phyloP scores from a whole-genome alignment of 2,329 filamentous ascomycete genomes.

The Thelonectria blattea region DNA sequence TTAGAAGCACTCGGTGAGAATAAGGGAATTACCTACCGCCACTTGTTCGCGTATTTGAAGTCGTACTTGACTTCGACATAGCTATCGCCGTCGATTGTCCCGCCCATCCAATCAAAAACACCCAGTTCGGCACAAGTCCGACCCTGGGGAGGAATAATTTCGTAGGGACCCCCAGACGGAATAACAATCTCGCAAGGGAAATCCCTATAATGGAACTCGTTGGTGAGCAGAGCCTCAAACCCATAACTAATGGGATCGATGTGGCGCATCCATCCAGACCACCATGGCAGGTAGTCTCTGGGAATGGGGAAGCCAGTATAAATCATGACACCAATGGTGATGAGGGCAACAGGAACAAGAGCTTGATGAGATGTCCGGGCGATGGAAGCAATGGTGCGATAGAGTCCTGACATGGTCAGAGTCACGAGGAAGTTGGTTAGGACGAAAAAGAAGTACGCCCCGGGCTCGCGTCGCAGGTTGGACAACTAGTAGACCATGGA shows the following conservation, averaged over 20 bases:
- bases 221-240: slow-evolving; percentile 68
- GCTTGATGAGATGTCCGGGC: slow-evolving; percentile 34
- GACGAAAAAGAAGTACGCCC: slow-evolving; percentile 52
- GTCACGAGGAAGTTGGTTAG: slow-evolving; percentile 56
- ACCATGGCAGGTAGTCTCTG: slow-evolving; percentile 58
- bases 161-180: background rate
- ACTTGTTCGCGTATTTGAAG: slow-evolving; percentile 1
- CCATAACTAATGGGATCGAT: slow-evolving; percentile 68
- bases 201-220: slow-evolving; percentile 58
- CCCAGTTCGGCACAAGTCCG: slow-evolving; percentile 2
- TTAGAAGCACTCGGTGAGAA: background rate
- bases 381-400: slow-evolving; percentile 52
- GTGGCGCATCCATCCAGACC: slow-evolving; percentile 71
- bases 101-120: background rate
- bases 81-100: background rate
- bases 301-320: slow-evolving; percentile 57
- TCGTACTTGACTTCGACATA: slow-evolving; percentile 4
- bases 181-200: background rate
- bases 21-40: background rate
- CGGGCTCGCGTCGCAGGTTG: slow-evolving; percentile 48
- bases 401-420: slow-evolving; percentile 65
- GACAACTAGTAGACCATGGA: slow-evolving; percentile 56
- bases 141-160: background rate
- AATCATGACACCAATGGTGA: slow-evolving; percentile 37
- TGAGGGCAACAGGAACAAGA: slow-evolving; percentile 45